Evolutionary conservation across 257 asterid genomes (phyloP), one percentile per base, ranked within the genome.

Genomic region (Solanum tacnaense): DNA sequence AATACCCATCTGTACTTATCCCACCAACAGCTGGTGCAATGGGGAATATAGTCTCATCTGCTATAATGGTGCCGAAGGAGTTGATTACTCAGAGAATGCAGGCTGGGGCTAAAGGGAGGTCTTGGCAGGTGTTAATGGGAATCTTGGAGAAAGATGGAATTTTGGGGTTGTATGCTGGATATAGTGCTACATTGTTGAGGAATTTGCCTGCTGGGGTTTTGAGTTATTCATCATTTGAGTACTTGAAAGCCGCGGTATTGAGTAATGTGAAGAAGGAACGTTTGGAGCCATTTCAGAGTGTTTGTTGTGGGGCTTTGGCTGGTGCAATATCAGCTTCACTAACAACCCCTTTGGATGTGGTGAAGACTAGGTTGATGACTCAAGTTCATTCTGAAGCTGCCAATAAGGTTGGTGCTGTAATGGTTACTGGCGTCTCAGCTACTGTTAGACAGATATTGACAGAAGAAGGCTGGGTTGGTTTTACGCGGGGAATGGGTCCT

Each of bases 11-110:
- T 41, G 60, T 97, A 67, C 87, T 97, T 90, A 97, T 97, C 85
- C 99, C 99, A 86, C 99, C 99, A 1, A 94, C 98, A 70, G 99
- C 99, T 75, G 99, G 99, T 75, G 99, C 99, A 4, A 97, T 96
- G 99, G 99, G 99, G 87, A 97, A 97, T 86, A 94, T 97, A 2
- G 92, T 94, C 25, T 97, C 99, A 5, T 97, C 99, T 1, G 99
- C 99, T 0, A 97, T 97, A 71, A 97, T 97, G 99, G 99, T 97
- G 60, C 99, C 99, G 0, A 97, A 97, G 87, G 99, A 97, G 71
- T 84, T 97, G 91, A 96, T 97, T 88, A 97, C 99, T 16, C 99
- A 97, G 91, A 86, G 99, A 86, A 97, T 97, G 99, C 99, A 97
- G 89, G 93, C 99, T 0, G 99, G 99, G 29, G 98, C 99, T 34